Conservation (phyloP, 495 filamentous ascomycete genomes). For the Hypoxylon fragiforme region DNA sequence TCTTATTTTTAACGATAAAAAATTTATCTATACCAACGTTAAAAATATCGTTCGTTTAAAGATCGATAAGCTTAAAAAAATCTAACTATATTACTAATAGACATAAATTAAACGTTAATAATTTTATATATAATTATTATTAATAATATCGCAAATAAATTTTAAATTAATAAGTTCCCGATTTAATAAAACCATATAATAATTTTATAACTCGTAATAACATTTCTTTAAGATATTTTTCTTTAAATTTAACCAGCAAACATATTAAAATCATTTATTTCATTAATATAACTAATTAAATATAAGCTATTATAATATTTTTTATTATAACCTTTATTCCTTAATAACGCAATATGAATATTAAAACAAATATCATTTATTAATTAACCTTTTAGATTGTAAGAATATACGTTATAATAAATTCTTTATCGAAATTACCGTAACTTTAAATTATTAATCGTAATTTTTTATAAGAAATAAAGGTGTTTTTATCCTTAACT, state of each 20-base stretch:
- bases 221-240: constrained; percentile 4
- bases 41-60: not conserved
- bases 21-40: not conserved
- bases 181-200: constrained; percentile 2
- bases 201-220: not conserved
- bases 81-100: not conserved
- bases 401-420: constrained; percentile 4
- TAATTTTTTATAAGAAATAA: not conserved
- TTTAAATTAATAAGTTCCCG: not conserved
- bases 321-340: constrained; percentile 1
- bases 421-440: not conserved
- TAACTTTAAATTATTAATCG: not conserved
- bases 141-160: constrained; percentile 1
- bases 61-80: not conserved
- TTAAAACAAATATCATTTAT: constrained; percentile 4
- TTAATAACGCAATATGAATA: constrained; percentile 1
- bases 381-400: not conserved
- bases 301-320: constrained; percentile 6
- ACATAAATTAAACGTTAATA: constrained; percentile 2
- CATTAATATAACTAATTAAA: constrained; percentile 2
- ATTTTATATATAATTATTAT: constrained; percentile 4
- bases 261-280: constrained; percentile 2
- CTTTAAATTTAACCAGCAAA: constrained; percentile 3
- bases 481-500: not conserved
- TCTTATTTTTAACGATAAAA: not conserved